These are phyloP conservation scores for Candida railenensis DNA, from an alignment of 805 yeast genomes.

Conservation along the genomic window DNA sequence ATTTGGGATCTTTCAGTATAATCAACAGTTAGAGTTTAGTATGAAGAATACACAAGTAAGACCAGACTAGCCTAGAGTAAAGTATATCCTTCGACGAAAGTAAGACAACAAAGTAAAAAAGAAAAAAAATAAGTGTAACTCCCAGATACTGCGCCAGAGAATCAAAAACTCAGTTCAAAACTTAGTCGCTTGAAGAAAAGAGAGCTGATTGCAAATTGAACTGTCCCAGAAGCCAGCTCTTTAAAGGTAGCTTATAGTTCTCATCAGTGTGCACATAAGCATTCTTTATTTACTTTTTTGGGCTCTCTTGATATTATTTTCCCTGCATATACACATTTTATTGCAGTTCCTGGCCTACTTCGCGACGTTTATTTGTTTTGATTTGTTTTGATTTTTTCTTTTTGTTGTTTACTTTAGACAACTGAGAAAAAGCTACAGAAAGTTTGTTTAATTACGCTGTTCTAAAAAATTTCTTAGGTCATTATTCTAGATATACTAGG, in stretches of 20 bases:
- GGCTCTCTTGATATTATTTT: background rate
- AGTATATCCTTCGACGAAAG: too few relatives aligned
- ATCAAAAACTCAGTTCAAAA: too few relatives aligned
- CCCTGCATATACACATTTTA: background rate
- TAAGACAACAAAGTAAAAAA: background rate
- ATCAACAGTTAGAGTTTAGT: slow-evolving; percentile 26
- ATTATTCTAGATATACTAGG: background rate
- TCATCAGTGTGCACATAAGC: background rate
- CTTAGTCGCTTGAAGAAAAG: too few relatives aligned
- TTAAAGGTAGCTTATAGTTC: too few relatives aligned
- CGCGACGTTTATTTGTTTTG: slow-evolving; percentile 5
- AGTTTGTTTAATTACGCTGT: background rate
- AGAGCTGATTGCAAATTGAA: too few relatives aligned
- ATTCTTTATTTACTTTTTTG: background rate
- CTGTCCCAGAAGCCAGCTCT: too few relatives aligned
- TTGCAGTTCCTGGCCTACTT: background rate
- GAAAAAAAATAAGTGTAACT: background rate
- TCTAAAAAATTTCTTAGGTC: too few relatives aligned
- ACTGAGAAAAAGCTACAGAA: background rate
- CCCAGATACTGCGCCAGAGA: background rate
- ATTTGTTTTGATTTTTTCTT: slow-evolving; percentile 4
- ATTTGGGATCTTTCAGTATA: slow-evolving; percentile 34
- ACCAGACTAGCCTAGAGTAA: too few relatives aligned
- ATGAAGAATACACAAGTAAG: too few relatives aligned
- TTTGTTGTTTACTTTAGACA: slow-evolving; percentile 1